Evolutionary conservation across 73 alveolate genomes (phyloP).

Genomic region (Paramecium primaurelia): DNA sequence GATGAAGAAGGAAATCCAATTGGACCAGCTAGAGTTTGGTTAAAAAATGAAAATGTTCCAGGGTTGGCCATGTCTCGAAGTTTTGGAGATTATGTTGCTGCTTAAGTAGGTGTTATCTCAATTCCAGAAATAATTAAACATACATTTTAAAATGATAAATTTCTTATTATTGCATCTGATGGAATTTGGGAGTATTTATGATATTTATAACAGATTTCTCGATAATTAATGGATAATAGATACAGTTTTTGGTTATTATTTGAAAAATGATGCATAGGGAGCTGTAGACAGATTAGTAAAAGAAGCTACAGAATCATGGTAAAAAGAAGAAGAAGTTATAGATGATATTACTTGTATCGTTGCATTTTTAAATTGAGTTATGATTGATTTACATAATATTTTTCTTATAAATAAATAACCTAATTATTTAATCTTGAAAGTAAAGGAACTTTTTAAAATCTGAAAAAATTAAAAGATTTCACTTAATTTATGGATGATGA

Average conservation of each 20-base stretch:
- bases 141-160: slow-evolving; percentile 80
- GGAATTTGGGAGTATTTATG: slow-evolving; percentile 92
- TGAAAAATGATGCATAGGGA: slow-evolving; percentile 77
- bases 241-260: slow-evolving; percentile 48
- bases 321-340: slow-evolving; percentile 83
- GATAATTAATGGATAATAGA: slow-evolving; percentile 48
- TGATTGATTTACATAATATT: too few relatives aligned
- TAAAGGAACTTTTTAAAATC: too few relatives aligned
- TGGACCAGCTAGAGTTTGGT: slow-evolving; percentile 96
- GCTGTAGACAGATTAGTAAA: slow-evolving; percentile 88
- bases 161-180: slow-evolving; percentile 89
- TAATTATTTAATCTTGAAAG: too few relatives aligned
- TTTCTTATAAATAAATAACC: too few relatives aligned
- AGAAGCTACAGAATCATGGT: slow-evolving; percentile 88
- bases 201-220: background rate
- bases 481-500: too few relatives aligned
- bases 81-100: slow-evolving; percentile 76
- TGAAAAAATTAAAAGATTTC: too few relatives aligned
- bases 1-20: slow-evolving; percentile 70
- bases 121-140: slow-evolving; percentile 66
- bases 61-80: slow-evolving; percentile 85
- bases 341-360: slow-evolving; percentile 96
- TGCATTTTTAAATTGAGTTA: slow-evolving; percentile 21
- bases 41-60: slow-evolving; percentile 81
- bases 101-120: slow-evolving; percentile 66